These are phyloP conservation scores for Pleurostoma richardsiae DNA, from an alignment of 2,329 filamentous ascomycete species.

Conservation along the genomic window DNA sequence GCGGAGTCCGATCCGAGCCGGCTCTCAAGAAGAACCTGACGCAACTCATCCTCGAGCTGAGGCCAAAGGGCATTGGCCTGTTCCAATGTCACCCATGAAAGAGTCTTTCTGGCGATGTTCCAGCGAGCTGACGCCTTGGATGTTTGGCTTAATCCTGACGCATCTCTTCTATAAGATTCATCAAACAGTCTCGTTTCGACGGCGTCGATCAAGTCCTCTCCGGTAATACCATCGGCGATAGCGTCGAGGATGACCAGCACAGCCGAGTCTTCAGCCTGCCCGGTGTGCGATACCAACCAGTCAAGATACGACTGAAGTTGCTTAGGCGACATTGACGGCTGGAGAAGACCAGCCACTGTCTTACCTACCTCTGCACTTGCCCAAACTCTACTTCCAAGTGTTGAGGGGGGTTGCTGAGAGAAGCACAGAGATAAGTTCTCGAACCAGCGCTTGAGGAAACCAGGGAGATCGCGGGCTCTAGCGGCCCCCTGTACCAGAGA, in stretches of 20 bases:
- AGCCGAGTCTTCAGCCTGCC: constrained; percentile 19
- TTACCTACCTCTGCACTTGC: constrained; percentile 14
- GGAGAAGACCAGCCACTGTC: constrained; percentile 23
- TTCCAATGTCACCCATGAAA: constrained; percentile 17
- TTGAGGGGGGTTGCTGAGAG: constrained; percentile 7
- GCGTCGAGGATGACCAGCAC: constrained; percentile 36
- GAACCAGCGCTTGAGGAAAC: constrained; percentile 43
- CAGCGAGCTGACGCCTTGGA: constrained; percentile 5
- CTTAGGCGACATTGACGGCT: constrained; percentile 36
- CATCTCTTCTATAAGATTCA: constrained; percentile 15
- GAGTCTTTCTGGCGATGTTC: constrained; percentile 17
- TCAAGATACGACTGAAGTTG: constrained; percentile 36
- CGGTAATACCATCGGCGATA: constrained; percentile 33
- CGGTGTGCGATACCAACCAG: constrained; percentile 31
- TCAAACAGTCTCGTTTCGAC: constrained; percentile 32
- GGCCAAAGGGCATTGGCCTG: constrained; percentile 19
- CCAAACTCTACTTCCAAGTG: constrained; percentile 16
- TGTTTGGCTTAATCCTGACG: constrained; percentile 1
- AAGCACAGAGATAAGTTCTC: constrained; percentile 31
- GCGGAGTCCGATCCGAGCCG: no score
- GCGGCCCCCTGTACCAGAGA: constrained; percentile 39
- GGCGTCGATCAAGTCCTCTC: constrained; percentile 36
- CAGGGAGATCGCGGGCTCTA: constrained; percentile 34
- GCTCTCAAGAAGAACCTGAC: no score
- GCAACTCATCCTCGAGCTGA: constrained; percentile 13